Evolutionary conservation across 164 flowering plant genomes (phyloP), one percentile per base, ranked within the genome.

Genomic region (Vitis riparia): DNA sequence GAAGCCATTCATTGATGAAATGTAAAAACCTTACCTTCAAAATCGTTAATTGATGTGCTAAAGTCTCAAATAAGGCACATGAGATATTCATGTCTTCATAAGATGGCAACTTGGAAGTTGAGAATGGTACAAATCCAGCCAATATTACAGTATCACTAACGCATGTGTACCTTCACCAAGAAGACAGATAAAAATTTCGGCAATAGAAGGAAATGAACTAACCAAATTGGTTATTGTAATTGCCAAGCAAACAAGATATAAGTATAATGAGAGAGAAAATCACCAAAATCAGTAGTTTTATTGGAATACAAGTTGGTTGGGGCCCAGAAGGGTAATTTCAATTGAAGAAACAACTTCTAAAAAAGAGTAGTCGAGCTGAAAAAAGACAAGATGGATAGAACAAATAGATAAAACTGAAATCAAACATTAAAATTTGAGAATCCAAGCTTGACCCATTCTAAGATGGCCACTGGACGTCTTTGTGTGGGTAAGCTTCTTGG

Each of bases 121-220:
- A 75, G 76, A 80, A 78, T 3, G 91, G 86, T 51, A 87, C 74
- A 58, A 57, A 85, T 65, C 76, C 73, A 11, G 88, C 81, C 79
- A 91, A 70, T 37, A 37, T 23, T 3, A 81, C 88, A 23, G 96
- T 82, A 73, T 87, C 89, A 72, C 76, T 79, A 5, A 52, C 69
- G 66, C 88, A 87, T 17, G 96, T 87, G 69, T 52, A 88, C 86
- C 92, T 88, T 68, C 65, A 80, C 55, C 29, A 49, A 48, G 51
- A 69, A 55, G 12, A 14, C 32, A 8, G 10, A 15, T 12, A 66
- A 61, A 30, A 61, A 17, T 11, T 11, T n/a, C n/a, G 23, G 51
- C 47, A 29, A 49, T 58, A 37, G 44, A 37, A 37, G 44, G 27
- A 37, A 37, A 37, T 3, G 44, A 37, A 37, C 44, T 6, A 32